Base-by-base conservation (phyloP, 2,329 filamentous ascomycete species). In the Neonectria faginata region DNA sequence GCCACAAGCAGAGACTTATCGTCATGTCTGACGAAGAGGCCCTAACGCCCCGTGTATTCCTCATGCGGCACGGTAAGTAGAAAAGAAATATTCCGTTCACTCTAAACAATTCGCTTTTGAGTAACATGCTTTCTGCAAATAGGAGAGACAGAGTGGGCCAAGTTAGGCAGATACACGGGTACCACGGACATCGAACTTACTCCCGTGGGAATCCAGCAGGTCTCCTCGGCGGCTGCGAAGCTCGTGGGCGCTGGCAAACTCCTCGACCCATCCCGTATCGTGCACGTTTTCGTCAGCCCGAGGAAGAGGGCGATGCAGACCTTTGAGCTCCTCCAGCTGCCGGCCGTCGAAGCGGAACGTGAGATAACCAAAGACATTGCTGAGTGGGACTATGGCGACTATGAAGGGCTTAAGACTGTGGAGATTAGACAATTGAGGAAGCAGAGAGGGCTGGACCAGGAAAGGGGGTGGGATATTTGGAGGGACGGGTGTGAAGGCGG, bases 301-400 rank as follows among this genome's bases (percentile, higher is more conserved):
- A 78, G 84, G 20, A 78, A 75, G 62, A 77, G 86, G 22, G 85
- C 86, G 0, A 74, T 73, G 53, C 77, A 78, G 69, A 88, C 86
- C 2, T 84, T 84, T 54, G 76, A 85, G 52, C 72, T 85, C 48
- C 75, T 84, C 0, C 79, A 83, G 36, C 72, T 84, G 39, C 75
- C 82, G 0, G 79, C 80, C 44, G 39, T 41, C 2, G 18, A 33
- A 7, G 52, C 5, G 5, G 9, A 8, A 2, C 2, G 12, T 6
- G 45, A 61, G 29, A 78, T 88, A 27, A 76, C 83, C 61, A 82
- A 86, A 61, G 76, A 78, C 2, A 78, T 90, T 47, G 78, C 83
- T 2, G 88, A 90, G 74, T 90, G 88, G 88, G 84, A 86, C 64
- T 90, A 90, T 75, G 88, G 88, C 50, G 78, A 83, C 64, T 90